A percentile compares a stretch with the other conserved stretches of the same genome.
phyloP scores from a whole-genome alignment of 2,329 filamentous ascomycete genomes.

The Cladosporium austrohemisphaericum region DNA sequence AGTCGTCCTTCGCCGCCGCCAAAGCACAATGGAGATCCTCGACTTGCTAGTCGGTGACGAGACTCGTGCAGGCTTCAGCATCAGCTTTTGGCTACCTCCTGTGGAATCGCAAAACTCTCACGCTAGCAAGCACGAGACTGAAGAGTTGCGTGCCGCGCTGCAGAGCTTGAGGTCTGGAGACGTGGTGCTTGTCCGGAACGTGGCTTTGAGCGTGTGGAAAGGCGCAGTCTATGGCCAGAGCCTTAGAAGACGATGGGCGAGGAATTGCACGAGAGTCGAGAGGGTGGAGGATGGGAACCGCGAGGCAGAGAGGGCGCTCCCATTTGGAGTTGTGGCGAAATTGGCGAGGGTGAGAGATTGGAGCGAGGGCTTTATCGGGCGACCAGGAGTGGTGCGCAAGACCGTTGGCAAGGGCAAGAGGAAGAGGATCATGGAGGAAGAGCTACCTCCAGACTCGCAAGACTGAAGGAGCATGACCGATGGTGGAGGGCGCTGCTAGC shows the following conservation, averaged over 20 bases:
- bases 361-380: slow-evolving; percentile 66
- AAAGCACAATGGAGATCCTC: slow-evolving; percentile 57
- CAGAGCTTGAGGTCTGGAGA: slow-evolving; percentile 63
- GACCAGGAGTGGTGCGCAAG: slow-evolving; percentile 3
- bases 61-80: slow-evolving; percentile 71
- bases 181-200: slow-evolving; percentile 73
- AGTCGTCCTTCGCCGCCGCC: slow-evolving; percentile 62
- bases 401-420: slow-evolving; percentile 15
- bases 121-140: slow-evolving; percentile 22
- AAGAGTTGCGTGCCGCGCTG: slow-evolving; percentile 39
- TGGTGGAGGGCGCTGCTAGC: too few species aligned
- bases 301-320: slow-evolving; percentile 44
- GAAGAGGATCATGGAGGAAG: slow-evolving; percentile 17
- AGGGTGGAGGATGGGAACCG: slow-evolving; percentile 14
- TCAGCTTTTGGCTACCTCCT: slow-evolving; percentile 76
- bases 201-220: slow-evolving; percentile 72
- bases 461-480: too few species aligned
- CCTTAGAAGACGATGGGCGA: slow-evolving; percentile 67
- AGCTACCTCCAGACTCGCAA: slow-evolving; percentile 33
- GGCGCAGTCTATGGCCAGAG: slow-evolving; percentile 81
- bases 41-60: slow-evolving; percentile 83
- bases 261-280: slow-evolving; percentile 51
- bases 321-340: slow-evolving; percentile 60
- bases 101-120: slow-evolving; percentile 25
- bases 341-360: slow-evolving; percentile 68